Percentiles rank a stretch among this genome's conserved stretches.
Evolutionary conservation across 176 grass and related monocot species (phyloP).

Genomic region (Aegilops umbellulata): DNA sequence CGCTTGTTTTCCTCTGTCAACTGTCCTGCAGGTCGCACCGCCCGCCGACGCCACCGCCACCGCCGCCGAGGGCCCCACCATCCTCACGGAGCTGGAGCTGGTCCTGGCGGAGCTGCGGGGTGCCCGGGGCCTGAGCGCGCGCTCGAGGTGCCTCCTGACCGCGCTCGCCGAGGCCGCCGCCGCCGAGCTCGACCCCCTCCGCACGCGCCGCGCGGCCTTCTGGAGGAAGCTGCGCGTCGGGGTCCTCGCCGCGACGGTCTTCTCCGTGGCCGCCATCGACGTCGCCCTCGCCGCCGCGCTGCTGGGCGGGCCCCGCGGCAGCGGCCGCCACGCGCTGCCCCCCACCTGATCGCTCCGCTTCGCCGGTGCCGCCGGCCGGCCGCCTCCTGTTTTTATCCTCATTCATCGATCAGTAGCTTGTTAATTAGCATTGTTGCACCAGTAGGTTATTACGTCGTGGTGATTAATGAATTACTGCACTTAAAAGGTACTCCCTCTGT

Average conservation of each 20-base stretch:
- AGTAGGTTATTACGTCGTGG: too few species aligned
- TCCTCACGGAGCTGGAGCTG: not conserved
- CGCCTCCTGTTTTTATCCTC: too few species aligned
- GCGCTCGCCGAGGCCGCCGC: slow-evolving; percentile 20
- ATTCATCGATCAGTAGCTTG: too few species aligned
- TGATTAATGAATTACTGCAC: too few species aligned
- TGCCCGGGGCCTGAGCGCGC: slow-evolving; percentile 8
- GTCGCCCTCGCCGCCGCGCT: slow-evolving; percentile 12
- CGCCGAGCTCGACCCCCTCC: slow-evolving; percentile 1
- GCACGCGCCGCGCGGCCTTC: slow-evolving; percentile 31
- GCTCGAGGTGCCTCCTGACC: slow-evolving; percentile 30
- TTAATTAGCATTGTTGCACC: too few species aligned
- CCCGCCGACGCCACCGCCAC: not conserved
- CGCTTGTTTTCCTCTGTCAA: not conserved
- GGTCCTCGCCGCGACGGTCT: slow-evolving; percentile 30
- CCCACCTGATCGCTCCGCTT: slow-evolving; percentile 21
- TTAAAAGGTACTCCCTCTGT: too few species aligned
- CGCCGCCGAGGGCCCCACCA: not conserved
- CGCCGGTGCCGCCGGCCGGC: too few species aligned
- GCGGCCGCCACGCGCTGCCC: not conserved
- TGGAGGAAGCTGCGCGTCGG: slow-evolving; percentile 39
- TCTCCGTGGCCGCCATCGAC: slow-evolving; percentile 27
- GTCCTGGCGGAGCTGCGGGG: slow-evolving; percentile 29
- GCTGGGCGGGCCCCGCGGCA: not conserved
- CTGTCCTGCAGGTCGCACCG: not conserved